Conservation (phyloP, 2,329 filamentous ascomycete genomes). For the Stylonectria norvegica region DNA sequence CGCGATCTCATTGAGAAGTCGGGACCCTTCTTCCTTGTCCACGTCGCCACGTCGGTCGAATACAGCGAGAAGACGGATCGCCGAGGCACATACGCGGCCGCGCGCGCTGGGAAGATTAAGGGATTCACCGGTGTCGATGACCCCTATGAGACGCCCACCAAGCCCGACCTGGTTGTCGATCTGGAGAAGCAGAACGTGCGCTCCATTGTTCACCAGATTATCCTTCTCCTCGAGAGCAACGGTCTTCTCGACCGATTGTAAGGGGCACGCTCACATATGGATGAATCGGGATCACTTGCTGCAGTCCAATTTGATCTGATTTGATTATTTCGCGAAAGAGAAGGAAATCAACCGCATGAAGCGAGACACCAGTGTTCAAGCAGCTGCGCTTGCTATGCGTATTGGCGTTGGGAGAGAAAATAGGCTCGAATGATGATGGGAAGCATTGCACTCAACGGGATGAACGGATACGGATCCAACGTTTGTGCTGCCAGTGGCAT, state of each 20-base stretch:
- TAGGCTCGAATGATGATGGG: conserved; percentile 1
- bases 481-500: too few relatives aligned
- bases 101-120: conserved; percentile 87
- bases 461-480: background rate
- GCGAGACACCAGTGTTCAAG: background rate
- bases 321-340: too few relatives aligned
- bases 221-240: conserved; percentile 84
- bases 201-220: conserved; percentile 94
- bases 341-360: background rate
- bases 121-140: conserved; percentile 98
- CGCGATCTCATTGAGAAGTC: conserved; percentile 82
- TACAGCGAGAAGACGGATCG: conserved; percentile 94
- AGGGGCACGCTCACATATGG: conserved; percentile 8
- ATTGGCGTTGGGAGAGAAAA: conserved; percentile 2
- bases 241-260: conserved; percentile 76
- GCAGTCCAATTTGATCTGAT: too few relatives aligned
- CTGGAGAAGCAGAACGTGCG: conserved; percentile 81
- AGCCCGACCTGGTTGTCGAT: conserved; percentile 83
- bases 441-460: background rate
- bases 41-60: conserved; percentile 90
- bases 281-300: too few relatives aligned
- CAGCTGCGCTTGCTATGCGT: background rate
- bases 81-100: conserved; percentile 81
- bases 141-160: conserved; percentile 82
- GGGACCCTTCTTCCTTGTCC: conserved; percentile 90